These are phyloP conservation scores for Micractinium sp. DNA, from an alignment of 139 green algal genomes.

Conservation along the genomic window DNA sequence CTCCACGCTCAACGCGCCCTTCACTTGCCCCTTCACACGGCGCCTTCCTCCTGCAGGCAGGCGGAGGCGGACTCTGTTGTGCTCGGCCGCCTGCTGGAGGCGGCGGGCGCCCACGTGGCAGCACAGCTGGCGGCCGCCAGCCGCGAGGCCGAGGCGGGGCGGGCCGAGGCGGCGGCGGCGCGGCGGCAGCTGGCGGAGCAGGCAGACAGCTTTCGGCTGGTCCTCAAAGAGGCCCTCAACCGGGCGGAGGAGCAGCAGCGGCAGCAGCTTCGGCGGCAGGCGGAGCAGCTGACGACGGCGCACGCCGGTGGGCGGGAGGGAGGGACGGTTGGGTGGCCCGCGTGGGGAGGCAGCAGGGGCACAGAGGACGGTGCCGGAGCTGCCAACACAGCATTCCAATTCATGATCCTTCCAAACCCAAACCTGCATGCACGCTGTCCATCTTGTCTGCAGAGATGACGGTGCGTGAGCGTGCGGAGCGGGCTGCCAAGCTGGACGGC, in stretches of 20 bases:
- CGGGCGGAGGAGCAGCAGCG: slow-evolving; percentile 26
- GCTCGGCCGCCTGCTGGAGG: slow-evolving; percentile 21
- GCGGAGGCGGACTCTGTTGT: slow-evolving; percentile 37
- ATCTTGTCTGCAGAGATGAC: slow-evolving; percentile 31
- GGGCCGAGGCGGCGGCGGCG: slow-evolving; percentile 25
- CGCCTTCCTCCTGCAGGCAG: slow-evolving; percentile 21
- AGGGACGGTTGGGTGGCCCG: background rate
- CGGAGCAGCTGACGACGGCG: slow-evolving; percentile 30
- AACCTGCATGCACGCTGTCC: no score
- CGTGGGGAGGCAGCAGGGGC: no score
- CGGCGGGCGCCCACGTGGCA: background rate
- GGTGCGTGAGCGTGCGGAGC: slow-evolving; percentile 29
- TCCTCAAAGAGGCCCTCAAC: slow-evolving; percentile 12
- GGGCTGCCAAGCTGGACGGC: slow-evolving; percentile 22
- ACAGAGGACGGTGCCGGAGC: no score
- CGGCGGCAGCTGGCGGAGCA: background rate
- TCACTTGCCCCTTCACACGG: background rate
- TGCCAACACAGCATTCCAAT: no score
- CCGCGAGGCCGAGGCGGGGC: background rate
- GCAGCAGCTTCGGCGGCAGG: slow-evolving; percentile 43
- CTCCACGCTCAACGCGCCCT: no score
- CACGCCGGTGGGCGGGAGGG: slow-evolving; percentile 11
- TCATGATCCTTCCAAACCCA: no score
- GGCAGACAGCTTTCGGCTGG: background rate
- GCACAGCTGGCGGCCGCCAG: slow-evolving; percentile 18